These are phyloP conservation scores for Cylindrotheca closterium DNA, from an alignment of 108 stramenopile species.

Conservation along the genomic window DNA sequence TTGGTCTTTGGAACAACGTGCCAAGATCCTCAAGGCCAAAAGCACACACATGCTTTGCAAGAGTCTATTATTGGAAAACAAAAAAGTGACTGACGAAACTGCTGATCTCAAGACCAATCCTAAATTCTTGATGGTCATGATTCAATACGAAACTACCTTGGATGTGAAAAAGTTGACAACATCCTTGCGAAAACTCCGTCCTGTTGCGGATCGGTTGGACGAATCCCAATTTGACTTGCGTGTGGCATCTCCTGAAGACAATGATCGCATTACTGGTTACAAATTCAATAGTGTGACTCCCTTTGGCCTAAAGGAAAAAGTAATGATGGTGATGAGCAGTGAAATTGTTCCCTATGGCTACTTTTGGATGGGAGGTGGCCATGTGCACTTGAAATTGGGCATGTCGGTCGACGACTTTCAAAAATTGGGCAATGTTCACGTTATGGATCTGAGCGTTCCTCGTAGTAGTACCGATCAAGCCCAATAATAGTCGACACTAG, in stretches of 20 bases:
- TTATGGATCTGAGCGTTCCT: slow-evolving; percentile 59
- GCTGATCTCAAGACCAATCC: slow-evolving; percentile 49
- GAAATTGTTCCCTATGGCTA: slow-evolving; percentile 40
- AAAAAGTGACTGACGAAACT: slow-evolving; percentile 36
- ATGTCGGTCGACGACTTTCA: slow-evolving; percentile 73
- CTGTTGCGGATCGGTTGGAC: slow-evolving; percentile 49
- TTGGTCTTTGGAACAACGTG: slow-evolving; percentile 58
- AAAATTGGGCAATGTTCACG: slow-evolving; percentile 38
- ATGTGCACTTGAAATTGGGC: slow-evolving; percentile 79
- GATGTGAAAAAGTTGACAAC: slow-evolving; percentile 54
- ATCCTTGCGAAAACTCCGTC: slow-evolving; percentile 62
- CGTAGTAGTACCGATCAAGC: slow-evolving; percentile 14
- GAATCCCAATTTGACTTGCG: slow-evolving; percentile 63
- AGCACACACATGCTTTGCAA: slow-evolving; percentile 62
- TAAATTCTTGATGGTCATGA: slow-evolving; percentile 68
- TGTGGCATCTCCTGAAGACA: slow-evolving; percentile 63
- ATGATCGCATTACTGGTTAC: slow-evolving; percentile 74
- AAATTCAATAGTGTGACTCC: slow-evolving; percentile 77
- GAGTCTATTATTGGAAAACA: slow-evolving; percentile 80
- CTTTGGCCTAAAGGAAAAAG: slow-evolving; percentile 68
- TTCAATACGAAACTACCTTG: slow-evolving; percentile 78
- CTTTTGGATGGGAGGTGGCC: slow-evolving; percentile 87
- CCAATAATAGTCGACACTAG: neutral
- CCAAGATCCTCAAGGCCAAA: slow-evolving; percentile 43
- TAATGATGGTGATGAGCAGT: slow-evolving; percentile 64